A percentile compares a stretch with the other conserved stretches of the same genome.
Evolutionary conservation across 1,139 yeast species (phyloP).

Genomic region (Pichia sp.): DNA sequence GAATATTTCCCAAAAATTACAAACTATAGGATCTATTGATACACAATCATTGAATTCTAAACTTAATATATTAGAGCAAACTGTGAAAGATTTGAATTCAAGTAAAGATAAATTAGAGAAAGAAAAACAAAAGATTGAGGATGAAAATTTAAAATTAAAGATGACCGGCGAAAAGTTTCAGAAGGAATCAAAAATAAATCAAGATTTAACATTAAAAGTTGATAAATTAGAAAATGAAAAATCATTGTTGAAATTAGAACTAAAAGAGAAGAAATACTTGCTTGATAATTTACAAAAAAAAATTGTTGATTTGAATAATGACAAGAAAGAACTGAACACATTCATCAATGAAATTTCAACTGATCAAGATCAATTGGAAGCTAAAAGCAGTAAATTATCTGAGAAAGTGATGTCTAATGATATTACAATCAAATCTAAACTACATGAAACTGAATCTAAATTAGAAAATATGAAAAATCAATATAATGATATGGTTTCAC

Average conservation of each 20-base stretch:
- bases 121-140: conserved; percentile 15
- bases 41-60: conserved; percentile 23
- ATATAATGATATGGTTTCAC: conserved; percentile 20
- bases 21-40: background rate
- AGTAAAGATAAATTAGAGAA: conserved; percentile 13
- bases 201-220: conserved; percentile 10
- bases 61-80: conserved; percentile 10
- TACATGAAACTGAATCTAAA: conserved; percentile 5
- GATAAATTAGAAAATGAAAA: conserved; percentile 12
- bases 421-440: background rate
- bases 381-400: conserved; percentile 2
- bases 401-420: conserved; percentile 3
- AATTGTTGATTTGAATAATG: conserved; percentile 11
- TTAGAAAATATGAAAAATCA: conserved; percentile 9
- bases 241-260: conserved; percentile 3
- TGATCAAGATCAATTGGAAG: conserved; percentile 7
- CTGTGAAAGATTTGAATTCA: conserved; percentile 9
- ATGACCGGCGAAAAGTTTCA: background rate
- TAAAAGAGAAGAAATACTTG: background rate
- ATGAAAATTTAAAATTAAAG: conserved; percentile 8
- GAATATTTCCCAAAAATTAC: conserved; percentile 13
- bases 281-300: conserved; percentile 12
- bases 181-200: background rate
- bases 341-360: background rate
- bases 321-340: conserved; percentile 2